These are phyloP conservation scores for Pelargonium cotyledonis DNA, from an alignment of 441 rosid species.

Conservation along the genomic window DNA sequence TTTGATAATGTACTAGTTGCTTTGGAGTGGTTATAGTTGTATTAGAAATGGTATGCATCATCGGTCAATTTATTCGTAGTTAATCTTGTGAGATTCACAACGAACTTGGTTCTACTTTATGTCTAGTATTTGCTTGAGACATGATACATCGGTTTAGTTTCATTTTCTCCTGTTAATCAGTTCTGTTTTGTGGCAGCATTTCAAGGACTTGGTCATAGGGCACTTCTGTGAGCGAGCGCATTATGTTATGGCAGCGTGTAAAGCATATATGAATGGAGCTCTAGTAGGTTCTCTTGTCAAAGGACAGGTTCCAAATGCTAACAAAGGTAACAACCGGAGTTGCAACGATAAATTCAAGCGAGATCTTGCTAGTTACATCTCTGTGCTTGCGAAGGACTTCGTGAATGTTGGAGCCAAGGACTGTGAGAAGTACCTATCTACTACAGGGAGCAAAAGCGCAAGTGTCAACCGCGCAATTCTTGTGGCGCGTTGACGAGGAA, in stretches of 20 bases:
- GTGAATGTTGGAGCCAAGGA: conserved; percentile 44
- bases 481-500: no score
- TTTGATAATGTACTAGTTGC: background rate
- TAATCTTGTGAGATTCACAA: background rate
- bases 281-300: conserved; percentile 50
- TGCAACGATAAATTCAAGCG: conserved; percentile 43
- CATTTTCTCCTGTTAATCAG: conserved; percentile 1
- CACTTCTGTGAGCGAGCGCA: conserved; percentile 58
- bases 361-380: conserved; percentile 33
- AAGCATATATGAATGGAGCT: conserved; percentile 68
- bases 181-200: conserved; percentile 47
- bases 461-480: background rate
- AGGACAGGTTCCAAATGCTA: conserved; percentile 49
- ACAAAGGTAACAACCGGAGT: conserved; percentile 35
- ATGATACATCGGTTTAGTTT: no score
- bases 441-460: background rate
- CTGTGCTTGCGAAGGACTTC: conserved; percentile 45
- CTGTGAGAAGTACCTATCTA: conserved; percentile 32
- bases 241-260: conserved; percentile 62
- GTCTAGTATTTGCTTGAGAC: no score
- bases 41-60: background rate
- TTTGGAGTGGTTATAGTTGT: no score
- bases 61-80: background rate
- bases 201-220: conserved; percentile 63
- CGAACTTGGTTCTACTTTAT: no score